A percentile compares a stretch with the other conserved stretches of the same genome.
These are phyloP conservation scores for sorghum (Sorghum bicolor) DNA, from an alignment of 176 grass and related monocot genomes.

Conservation along the genomic window DNA sequence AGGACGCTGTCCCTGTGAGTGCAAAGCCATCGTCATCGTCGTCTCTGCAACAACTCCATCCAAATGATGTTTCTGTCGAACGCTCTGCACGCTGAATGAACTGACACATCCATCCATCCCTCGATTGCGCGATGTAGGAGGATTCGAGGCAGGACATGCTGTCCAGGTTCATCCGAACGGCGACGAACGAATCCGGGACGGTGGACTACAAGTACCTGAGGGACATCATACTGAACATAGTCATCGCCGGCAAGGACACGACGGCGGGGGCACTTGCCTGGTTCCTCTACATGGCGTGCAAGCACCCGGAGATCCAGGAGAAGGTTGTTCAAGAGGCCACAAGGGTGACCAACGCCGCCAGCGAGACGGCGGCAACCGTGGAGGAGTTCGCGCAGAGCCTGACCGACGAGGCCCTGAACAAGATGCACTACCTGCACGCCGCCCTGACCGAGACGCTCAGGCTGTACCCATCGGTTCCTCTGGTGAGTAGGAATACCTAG, in stretches of 20 bases:
- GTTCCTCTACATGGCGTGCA: slow-evolving; percentile 75
- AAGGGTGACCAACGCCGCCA: not conserved
- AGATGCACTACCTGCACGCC: slow-evolving; percentile 68
- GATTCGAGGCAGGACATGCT: slow-evolving; percentile 43
- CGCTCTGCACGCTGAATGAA: not conserved
- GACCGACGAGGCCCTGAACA: slow-evolving; percentile 61
- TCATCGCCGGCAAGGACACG: slow-evolving; percentile 67
- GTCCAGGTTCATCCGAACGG: slow-evolving; percentile 42
- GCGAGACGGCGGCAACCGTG: not conserved
- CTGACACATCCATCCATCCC: not conserved
- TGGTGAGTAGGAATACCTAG: slow-evolving; percentile 34
- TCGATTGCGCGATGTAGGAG: not conserved
- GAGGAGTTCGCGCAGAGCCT: slow-evolving; percentile 46
- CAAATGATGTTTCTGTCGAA: too few species aligned
- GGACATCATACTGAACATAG: slow-evolving; percentile 60
- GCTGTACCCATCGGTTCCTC: slow-evolving; percentile 55
- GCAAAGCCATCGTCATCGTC: not conserved
- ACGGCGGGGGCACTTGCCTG: slow-evolving; percentile 49
- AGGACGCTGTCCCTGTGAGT: not conserved
- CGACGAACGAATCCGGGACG: slow-evolving; percentile 10
- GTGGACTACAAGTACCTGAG: slow-evolving; percentile 52
- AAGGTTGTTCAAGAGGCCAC: slow-evolving; percentile 43
- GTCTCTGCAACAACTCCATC: not conserved
- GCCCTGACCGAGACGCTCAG: slow-evolving; percentile 56
- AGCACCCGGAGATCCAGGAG: slow-evolving; percentile 48